Evolutionary conservation across 2,329 filamentous ascomycete species (phyloP).

Genomic region (Neocucurbitaria cava): DNA sequence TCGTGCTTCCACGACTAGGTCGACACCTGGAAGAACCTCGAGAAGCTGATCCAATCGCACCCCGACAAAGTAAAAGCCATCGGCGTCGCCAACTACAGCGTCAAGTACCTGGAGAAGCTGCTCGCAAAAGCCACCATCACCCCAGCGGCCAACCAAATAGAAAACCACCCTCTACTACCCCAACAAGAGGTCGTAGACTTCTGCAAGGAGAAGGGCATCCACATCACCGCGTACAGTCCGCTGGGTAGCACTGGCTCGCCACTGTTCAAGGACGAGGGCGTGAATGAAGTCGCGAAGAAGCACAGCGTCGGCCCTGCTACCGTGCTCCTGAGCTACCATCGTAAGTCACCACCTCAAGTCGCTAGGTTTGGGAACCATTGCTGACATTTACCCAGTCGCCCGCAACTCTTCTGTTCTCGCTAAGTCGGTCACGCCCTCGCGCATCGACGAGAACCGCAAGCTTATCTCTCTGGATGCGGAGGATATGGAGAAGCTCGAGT

Average conservation of each 20-base stretch:
- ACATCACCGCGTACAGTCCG: constrained; percentile 72
- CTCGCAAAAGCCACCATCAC: constrained; percentile 67
- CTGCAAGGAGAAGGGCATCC: constrained; percentile 72
- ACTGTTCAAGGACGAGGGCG: constrained; percentile 55
- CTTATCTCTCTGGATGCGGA: constrained; percentile 69
- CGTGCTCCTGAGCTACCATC: constrained; percentile 74
- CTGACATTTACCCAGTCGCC: constrained; percentile 59
- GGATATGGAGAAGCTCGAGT: constrained; percentile 63
- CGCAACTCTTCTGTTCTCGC: constrained; percentile 74
- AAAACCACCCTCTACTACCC: constrained; percentile 74
- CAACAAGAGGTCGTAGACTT: constrained; percentile 75
- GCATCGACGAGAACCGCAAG: constrained; percentile 74
- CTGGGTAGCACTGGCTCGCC: constrained; percentile 58
- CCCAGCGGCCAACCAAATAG: constrained; percentile 75
- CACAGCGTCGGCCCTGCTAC: constrained; percentile 58
- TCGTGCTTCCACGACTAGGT: constrained; percentile 34
- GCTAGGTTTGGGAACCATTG: not conserved
- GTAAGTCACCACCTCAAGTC: constrained; percentile 55
- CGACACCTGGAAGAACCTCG: constrained; percentile 79
- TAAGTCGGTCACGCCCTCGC: constrained; percentile 72
- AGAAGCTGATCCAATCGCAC: constrained; percentile 61
- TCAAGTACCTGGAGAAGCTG: constrained; percentile 56
- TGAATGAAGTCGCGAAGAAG: constrained; percentile 59
- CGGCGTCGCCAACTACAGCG: constrained; percentile 59
- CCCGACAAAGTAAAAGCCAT: constrained; percentile 58